Conservation (phyloP, 1,284 basidiomycete genomes). For the Cystobasidium slooffiae region DNA sequence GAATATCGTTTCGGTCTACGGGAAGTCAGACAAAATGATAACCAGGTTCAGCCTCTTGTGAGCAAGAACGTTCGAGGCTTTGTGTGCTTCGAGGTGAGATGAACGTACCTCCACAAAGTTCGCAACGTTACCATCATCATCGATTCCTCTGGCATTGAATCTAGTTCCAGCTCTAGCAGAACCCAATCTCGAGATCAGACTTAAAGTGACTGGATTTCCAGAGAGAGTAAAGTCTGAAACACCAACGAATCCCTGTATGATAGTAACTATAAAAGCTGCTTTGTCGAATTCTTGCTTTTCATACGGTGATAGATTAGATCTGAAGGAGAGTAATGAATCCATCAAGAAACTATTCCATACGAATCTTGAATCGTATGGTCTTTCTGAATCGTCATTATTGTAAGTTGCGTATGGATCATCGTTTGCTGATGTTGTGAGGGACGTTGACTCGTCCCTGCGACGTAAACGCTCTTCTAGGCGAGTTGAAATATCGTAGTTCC, state of each 20-base stretch:
- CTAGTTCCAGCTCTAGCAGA: constrained; percentile 96
- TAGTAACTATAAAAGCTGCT: constrained; percentile 64
- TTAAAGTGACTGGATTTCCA: constrained; percentile 66
- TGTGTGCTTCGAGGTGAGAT: neutral
- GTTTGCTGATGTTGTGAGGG: constrained; percentile 31
- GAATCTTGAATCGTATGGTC: constrained; percentile 63
- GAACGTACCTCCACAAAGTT: constrained; percentile 90
- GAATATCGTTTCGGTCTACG: constrained; percentile 85
- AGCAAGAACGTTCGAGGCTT: neutral
- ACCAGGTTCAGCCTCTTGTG: neutral
- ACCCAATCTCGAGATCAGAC: constrained; percentile 82
- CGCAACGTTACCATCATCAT: constrained; percentile 95
- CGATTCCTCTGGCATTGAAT: constrained; percentile 95
- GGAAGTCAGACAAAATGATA: neutral
- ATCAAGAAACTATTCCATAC: constrained; percentile 67
- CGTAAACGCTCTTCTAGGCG: constrained; percentile 70
- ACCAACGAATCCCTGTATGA: constrained; percentile 90
- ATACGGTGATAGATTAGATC: constrained; percentile 58
- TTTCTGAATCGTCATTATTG: constrained; percentile 54
- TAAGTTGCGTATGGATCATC: constrained; percentile 10
- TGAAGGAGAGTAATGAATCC: constrained; percentile 56
- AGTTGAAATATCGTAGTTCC: constrained; percentile 86
- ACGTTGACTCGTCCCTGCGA: constrained; percentile 51
- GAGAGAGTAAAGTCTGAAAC: constrained; percentile 69
- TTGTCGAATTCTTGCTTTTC: constrained; percentile 55